phyloP scores from a whole-genome alignment of 129 eudicot species.

The Pulicaria dysenterica region DNA sequence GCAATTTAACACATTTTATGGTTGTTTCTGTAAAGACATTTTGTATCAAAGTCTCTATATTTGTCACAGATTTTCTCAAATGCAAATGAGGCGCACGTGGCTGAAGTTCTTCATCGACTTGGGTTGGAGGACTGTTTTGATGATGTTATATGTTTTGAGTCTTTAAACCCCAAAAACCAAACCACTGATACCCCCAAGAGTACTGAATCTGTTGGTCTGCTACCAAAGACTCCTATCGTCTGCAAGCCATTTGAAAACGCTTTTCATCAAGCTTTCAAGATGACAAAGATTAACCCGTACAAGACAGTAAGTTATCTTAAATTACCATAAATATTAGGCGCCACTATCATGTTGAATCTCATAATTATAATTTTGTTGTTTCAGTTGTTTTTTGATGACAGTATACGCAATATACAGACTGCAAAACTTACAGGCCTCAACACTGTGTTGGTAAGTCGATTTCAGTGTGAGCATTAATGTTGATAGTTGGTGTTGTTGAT shows the following conservation, averaged over 20 bases:
- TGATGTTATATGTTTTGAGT: constrained; percentile 69
- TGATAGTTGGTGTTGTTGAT: not conserved
- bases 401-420: constrained; percentile 70
- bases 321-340: not conserved
- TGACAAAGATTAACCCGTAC: constrained; percentile 66
- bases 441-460: constrained; percentile 70
- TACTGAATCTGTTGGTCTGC: constrained; percentile 23
- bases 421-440: constrained; percentile 60
- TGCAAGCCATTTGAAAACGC: constrained; percentile 80
- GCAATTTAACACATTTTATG: not conserved
- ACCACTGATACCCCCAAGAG: constrained; percentile 5
- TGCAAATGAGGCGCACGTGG: constrained; percentile 89
- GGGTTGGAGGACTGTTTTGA: constrained; percentile 94
- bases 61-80: constrained; percentile 76
- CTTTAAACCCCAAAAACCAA: constrained; percentile 57
- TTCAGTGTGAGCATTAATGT: not conserved
- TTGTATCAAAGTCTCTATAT: not conserved
- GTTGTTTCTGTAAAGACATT: not conserved
- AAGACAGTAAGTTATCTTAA: constrained; percentile 59
- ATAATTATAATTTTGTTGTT: constrained; percentile 3
- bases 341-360: not conserved
- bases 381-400: constrained; percentile 92
- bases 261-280: constrained; percentile 61
- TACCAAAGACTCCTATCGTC: constrained; percentile 57
- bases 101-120: constrained; percentile 63